Base-by-base conservation (phyloP, 768 basidiomycete species). In the Panaeolus papilionaceus region DNA sequence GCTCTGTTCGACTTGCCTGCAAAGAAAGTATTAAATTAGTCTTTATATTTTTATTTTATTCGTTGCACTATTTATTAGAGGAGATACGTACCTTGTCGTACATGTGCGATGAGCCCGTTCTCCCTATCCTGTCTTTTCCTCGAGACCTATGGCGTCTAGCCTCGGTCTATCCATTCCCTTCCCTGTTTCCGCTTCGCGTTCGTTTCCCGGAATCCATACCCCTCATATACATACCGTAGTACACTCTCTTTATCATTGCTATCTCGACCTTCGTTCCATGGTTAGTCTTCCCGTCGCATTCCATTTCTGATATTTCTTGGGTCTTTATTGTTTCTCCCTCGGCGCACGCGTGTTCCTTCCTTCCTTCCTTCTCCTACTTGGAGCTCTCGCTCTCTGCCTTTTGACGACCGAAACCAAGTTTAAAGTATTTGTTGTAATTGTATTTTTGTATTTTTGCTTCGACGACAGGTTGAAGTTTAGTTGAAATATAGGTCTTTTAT, bases 381-480 rank as follows among this genome's bases (percentile, higher is more conserved):
- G 33, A 33, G 33, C 14, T 58, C 28, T 18, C 23, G 23, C 26
- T 58, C 26, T 37, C 3, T 33, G 14, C 16, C 12, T 28, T 9
- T 28, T 58, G 20, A 3, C 2, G 14, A 11, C 33, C 9, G 8
- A 16, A 28, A 33, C 54, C 12, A 58, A 33, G 26, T 58, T 28
- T 28, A 58, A 58, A 58, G 47, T 44, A 58, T 58, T 58, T 33
- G 54, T 58, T 58, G 54, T 58, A 58, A 33, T 58, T 58, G 54
- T 58, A 58, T 1, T 33, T 33, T 58, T 9, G 14, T 58, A 58
- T 37, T 33, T 33, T 33, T 58, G 47, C 47, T 58, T 58, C 54
- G 54, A 14, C 33, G 10, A 58, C 14, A 28, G 54, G 54, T 37
- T 37, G 47, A 12, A 49, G 47, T 49, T 45, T 49, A 49, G 47